A percentile compares a stretch with the other conserved stretches of the same genome.
Evolutionary conservation across 2,329 filamentous ascomycete species (phyloP).

Genomic region (Rhinocladiella mackenziei): DNA sequence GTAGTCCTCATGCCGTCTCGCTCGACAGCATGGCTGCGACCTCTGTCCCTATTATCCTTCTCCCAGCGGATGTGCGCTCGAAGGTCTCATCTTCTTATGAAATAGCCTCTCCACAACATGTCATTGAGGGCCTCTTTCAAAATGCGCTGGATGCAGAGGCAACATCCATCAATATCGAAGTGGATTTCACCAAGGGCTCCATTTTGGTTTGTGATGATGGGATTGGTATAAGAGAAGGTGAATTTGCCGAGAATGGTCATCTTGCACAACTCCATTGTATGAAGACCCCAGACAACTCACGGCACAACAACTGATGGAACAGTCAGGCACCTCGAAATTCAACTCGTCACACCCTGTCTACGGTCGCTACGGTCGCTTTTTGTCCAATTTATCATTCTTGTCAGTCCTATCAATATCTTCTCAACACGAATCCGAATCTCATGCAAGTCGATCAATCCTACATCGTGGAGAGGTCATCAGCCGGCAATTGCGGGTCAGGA

Average conservation of each 20-base stretch:
- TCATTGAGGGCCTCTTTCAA: constrained; percentile 67
- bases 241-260: constrained; percentile 53
- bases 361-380: constrained; percentile 68
- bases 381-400: constrained; percentile 70
- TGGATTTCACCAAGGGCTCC: constrained; percentile 71
- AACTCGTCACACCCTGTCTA: constrained; percentile 48
- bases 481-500: constrained; percentile 54
- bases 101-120: constrained; percentile 69
- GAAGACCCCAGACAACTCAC: constrained; percentile 33
- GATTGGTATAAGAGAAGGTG: constrained; percentile 65
- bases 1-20: too few species aligned
- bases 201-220: constrained; percentile 85
- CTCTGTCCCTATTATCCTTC: constrained; percentile 7
- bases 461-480: constrained; percentile 59
- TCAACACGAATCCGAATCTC: constrained; percentile 48
- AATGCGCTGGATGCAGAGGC: constrained; percentile 82
- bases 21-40: background rate
- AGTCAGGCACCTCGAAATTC: constrained; percentile 73
- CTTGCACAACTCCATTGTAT: constrained; percentile 60
- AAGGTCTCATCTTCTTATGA: constrained; percentile 82
- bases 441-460: constrained; percentile 11
- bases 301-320: constrained; percentile 16
- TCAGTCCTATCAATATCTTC: constrained; percentile 76
- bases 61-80: constrained; percentile 16
- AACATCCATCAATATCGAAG: constrained; percentile 61